Conservation (phyloP, 495 filamentous ascomycete species). For the Poronia punctata region DNA sequence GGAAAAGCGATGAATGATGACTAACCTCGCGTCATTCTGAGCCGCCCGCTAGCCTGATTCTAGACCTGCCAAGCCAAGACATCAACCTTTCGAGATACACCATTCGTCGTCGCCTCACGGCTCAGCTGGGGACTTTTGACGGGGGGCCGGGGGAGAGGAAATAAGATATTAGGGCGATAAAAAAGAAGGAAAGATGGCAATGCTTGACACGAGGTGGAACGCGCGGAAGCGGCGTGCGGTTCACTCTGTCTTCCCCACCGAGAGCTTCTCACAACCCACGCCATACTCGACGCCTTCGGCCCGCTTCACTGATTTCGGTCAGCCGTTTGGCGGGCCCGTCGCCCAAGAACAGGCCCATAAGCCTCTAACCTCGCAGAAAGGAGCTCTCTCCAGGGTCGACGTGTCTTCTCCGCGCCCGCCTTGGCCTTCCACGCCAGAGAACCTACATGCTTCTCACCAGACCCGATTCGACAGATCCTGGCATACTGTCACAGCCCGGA, state of each 20-base stretch:
- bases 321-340: conserved; percentile 32
- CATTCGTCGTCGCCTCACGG: too few relatives aligned
- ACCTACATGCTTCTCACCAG: conserved; percentile 41
- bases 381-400: conserved; percentile 1
- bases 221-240: conserved; percentile 37
- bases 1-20: too few relatives aligned
- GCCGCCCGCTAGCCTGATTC: too few relatives aligned
- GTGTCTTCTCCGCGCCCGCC: conserved; percentile 6
- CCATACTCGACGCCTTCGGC: conserved; percentile 33
- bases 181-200: conserved; percentile 2
- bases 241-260: conserved; percentile 45
- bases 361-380: conserved; percentile 6
- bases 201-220: conserved; percentile 29
- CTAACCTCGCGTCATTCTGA: too few relatives aligned
- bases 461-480: conserved; percentile 61
- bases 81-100: too few relatives aligned
- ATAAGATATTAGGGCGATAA: too few relatives aligned
- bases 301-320: conserved; percentile 27
- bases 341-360: conserved; percentile 7
- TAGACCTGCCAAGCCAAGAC: too few relatives aligned
- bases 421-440: conserved; percentile 14
- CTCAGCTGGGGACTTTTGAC: too few relatives aligned
- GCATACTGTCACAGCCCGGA: conserved; percentile 56
- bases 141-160: too few relatives aligned
- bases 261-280: conserved; percentile 36